Evolutionary conservation across 2,329 filamentous ascomycete species (phyloP).

Genomic region (Botrytis tulipae): DNA sequence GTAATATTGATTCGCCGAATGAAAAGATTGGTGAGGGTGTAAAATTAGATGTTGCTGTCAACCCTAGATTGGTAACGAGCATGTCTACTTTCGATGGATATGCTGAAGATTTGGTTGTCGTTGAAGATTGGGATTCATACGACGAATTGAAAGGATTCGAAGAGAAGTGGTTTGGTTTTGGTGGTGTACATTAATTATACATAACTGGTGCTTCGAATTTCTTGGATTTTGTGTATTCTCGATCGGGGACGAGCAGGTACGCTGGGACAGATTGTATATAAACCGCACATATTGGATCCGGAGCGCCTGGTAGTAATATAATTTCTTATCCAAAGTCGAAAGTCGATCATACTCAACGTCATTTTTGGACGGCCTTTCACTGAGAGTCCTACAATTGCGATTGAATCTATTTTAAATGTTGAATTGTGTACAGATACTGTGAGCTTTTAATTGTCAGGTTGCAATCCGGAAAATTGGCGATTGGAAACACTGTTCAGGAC

Average conservation of each 20-base stretch:
- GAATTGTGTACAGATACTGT: background rate
- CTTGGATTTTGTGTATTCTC: background rate
- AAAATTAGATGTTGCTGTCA: constrained; percentile 23
- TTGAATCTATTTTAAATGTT: background rate
- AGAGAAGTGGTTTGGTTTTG: constrained; percentile 29
- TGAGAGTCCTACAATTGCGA: background rate
- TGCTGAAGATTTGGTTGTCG: constrained; percentile 22
- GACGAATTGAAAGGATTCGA: constrained; percentile 29
- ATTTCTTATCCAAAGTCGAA: background rate
- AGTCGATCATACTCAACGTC: background rate
- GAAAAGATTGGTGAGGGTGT: constrained; percentile 26
- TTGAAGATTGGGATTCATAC: constrained; percentile 28
- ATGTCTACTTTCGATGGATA: constrained; percentile 27
- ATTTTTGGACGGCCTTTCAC: background rate
- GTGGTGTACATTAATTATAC: constrained; percentile 22
- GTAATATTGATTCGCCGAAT: constrained; percentile 26
- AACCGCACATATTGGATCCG: background rate
- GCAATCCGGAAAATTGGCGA: background rate
- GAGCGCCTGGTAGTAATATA: background rate
- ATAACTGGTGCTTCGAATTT: background rate
- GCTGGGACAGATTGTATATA: background rate
- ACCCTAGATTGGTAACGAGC: constrained; percentile 21
- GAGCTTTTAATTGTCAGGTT: background rate
- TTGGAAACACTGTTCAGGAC: background rate
- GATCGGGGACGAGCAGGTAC: background rate